Base-by-base conservation (phyloP, 1,139 yeast species). In the Zhuliangozyma blackwelliae region DNA sequence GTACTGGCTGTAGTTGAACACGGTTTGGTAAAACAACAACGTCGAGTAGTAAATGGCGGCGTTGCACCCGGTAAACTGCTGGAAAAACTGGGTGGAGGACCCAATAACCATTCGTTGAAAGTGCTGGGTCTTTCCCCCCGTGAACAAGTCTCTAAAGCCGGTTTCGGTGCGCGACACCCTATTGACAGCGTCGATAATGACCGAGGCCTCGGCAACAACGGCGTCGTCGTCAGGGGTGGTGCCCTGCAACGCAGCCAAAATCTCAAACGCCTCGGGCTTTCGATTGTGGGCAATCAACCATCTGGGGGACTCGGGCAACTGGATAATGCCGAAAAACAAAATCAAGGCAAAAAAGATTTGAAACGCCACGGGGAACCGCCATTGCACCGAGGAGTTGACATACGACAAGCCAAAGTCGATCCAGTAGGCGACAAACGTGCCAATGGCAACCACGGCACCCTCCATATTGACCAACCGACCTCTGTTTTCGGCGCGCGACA, bases 361-460 rank as follows among this genome's bases (percentile, higher is more conserved):
- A 52, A 69, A 60, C 35, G 77, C 70, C 38, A 69, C 61, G 37
- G 75, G 75, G 52, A 69, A 64, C 52, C 75, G 60, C 72, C 75
- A 69, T 40, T 66, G 69, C 43, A 77, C 70, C 43, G 87, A 65
- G 29, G 65, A 52, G 45, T 65, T 52, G 40, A 77, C 76, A 55
- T 75, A 75, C 32, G 86, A 67, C 48, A 77, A 69, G 19, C 92
- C 94, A 52, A 79, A 85, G 54, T 82, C 90, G 45, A 82, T 63
- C 89, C 90, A 83, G 60, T 84, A 82, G 7, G 90, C 85, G 47
- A 81, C 61, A 51, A 77, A 71, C 33, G 87, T 80, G 49, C 92
- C 90, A 38, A 81, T 65, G 32, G 87, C 86, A 43, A 82, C 77
- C 39, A 81, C 74, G 11, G 85, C 77, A 47, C 88, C 90, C 56